Percentiles rank a stretch among this genome's conserved stretches.
These are phyloP conservation scores for Spathaspora hagerdaliae DNA, from an alignment of 805 yeast genomes.

Conservation along the genomic window DNA sequence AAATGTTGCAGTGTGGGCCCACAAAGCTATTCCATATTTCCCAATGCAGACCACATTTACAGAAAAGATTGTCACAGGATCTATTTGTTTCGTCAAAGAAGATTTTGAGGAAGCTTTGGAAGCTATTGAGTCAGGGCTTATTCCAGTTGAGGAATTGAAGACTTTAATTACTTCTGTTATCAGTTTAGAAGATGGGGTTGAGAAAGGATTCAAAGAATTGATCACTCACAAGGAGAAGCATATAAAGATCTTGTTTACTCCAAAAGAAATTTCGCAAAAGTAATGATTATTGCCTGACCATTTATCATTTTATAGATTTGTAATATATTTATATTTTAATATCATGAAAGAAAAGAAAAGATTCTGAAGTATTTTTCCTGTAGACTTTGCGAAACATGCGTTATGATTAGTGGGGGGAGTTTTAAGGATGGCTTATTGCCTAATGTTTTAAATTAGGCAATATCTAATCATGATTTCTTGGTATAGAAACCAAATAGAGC, in stretches of 20 bases:
- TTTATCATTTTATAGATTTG: too few species aligned
- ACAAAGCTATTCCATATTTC: conserved; percentile 42
- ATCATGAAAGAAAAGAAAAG: too few species aligned
- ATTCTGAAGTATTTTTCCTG: too few species aligned
- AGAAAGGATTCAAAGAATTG: conserved; percentile 50
- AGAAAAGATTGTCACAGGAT: conserved; percentile 56
- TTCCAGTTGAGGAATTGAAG: conserved; percentile 40
- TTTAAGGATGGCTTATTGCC: too few species aligned
- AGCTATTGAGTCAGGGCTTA: conserved; percentile 45
- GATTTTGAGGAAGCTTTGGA: conserved; percentile 56
- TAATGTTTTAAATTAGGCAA: too few species aligned
- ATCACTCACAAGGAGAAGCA: conserved; percentile 50
- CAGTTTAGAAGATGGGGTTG: conserved; percentile 46
- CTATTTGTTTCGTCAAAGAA: conserved; percentile 54
- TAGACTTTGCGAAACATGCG: too few species aligned
- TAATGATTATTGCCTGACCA: too few species aligned
- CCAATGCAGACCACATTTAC: conserved; percentile 55
- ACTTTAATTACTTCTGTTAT: conserved; percentile 53
- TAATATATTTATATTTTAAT: too few species aligned
- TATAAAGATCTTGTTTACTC: conserved; percentile 51
- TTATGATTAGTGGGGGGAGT: too few species aligned
- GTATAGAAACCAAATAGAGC: too few species aligned
- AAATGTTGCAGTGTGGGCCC: conserved; percentile 65
- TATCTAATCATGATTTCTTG: too few species aligned
- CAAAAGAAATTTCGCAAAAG: conserved; percentile 13